A percentile compares a stretch with the other conserved stretches of the same genome.
Conservation (phyloP, 2,329 filamentous ascomycete species). For the Hymenotorrendiella dingleyae region DNA sequence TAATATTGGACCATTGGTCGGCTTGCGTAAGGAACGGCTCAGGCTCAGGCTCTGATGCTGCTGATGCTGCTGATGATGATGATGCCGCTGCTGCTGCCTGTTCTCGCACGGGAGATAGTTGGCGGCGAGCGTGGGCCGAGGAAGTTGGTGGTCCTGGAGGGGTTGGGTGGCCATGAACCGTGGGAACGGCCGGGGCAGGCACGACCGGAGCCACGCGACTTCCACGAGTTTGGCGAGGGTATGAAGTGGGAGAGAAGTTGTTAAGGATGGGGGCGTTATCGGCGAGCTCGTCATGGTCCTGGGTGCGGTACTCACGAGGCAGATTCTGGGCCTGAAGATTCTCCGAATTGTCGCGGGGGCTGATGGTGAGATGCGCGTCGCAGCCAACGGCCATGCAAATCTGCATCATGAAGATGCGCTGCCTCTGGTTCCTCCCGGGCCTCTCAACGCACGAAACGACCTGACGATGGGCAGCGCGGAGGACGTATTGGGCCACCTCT, state of each 20-base stretch:
- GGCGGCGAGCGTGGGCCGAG: neutral
- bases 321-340: no score
- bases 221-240: no score
- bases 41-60: neutral
- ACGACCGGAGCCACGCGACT: no score
- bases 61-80: neutral
- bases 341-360: neutral
- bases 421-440: neutral
- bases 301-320: no score
- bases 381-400: conserved; percentile 8
- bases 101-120: no score
- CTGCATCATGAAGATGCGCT: neutral
- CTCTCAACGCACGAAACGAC: no score
- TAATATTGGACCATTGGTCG: no score
- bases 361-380: conserved; percentile 1
- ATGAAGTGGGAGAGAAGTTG: no score
- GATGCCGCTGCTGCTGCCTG: no score
- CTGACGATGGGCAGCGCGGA: neutral
- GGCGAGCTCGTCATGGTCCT: no score
- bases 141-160: neutral
- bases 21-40: neutral
- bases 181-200: neutral
- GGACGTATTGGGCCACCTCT: conserved; percentile 13
- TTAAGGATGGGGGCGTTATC: no score
- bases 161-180: neutral